phyloP scores from a whole-genome alignment of 1,139 yeast genomes.

The Nematodospora anomalae region DNA sequence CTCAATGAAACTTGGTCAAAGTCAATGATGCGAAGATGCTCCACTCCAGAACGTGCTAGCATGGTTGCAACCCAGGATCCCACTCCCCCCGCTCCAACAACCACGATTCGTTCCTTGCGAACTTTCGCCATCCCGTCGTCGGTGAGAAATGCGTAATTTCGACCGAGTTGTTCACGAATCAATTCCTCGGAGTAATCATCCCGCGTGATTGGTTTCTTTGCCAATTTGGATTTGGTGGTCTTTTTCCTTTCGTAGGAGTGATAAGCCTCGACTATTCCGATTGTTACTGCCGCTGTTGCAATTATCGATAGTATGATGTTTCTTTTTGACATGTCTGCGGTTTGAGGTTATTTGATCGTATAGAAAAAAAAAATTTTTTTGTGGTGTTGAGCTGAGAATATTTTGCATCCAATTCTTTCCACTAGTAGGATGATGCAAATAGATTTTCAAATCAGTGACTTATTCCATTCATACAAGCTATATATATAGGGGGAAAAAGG shows the following conservation, averaged over 20 bases:
- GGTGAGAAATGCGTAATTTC: conserved; percentile 89
- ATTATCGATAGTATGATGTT: conserved; percentile 31
- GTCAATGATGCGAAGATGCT: conserved; percentile 75
- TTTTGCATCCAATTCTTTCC: no score
- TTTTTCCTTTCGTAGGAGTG: conserved; percentile 30
- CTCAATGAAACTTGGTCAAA: conserved; percentile 94
- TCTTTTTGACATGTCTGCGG: conserved; percentile 12
- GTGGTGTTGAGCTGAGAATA: no score
- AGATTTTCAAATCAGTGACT: no score
- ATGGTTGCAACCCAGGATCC: conserved; percentile 97
- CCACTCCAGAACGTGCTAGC: conserved; percentile 88
- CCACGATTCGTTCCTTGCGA: conserved; percentile 71
- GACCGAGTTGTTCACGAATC: conserved; percentile 84
- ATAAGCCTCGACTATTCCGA: conserved; percentile 38
- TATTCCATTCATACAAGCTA: no score
- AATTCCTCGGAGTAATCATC: conserved; percentile 64
- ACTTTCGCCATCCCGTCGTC: conserved; percentile 79
- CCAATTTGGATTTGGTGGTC: conserved; percentile 4
- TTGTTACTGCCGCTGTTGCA: conserved; percentile 40
- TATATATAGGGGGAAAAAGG: no score
- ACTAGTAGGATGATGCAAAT: no score
- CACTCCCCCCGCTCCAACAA: conserved; percentile 98
- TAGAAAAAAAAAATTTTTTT: no score
- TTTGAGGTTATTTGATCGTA: no score
- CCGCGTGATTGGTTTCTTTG: conserved; percentile 4